Conservation (phyloP, 768 basidiomycete species). For the Termitomyces sp. region DNA sequence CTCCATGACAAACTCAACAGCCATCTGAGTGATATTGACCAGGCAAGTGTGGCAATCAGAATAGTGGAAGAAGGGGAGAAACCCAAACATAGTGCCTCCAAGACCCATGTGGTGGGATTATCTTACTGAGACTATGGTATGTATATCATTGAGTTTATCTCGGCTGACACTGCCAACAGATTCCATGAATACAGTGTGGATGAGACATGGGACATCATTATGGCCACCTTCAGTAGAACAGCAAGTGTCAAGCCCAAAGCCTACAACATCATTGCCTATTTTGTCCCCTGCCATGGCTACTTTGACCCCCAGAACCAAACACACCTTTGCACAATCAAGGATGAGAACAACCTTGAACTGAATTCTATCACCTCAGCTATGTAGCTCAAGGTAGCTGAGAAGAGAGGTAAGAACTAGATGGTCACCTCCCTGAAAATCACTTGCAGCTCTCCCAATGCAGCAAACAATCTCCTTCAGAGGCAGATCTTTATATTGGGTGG, state of each 20-base stretch:
- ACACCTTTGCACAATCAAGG: not conserved
- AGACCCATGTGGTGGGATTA: not conserved
- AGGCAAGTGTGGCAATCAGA: not conserved
- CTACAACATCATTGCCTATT: not conserved
- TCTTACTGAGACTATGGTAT: not conserved
- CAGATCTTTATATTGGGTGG: not conserved
- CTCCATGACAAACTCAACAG: too few species aligned
- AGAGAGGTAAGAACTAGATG: not conserved
- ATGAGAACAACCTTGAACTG: not conserved
- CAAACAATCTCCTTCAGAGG: not conserved
- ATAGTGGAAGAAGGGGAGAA: not conserved
- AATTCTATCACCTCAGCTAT: not conserved
- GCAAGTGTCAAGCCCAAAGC: not conserved
- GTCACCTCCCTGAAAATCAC: not conserved
- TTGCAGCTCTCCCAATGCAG: not conserved
- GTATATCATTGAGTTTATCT: not conserved
- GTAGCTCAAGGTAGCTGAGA: too few species aligned
- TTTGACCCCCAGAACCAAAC: not conserved
- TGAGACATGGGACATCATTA: not conserved
- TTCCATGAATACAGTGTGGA: not conserved
- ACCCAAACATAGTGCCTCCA: not conserved
- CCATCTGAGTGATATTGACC: not conserved
- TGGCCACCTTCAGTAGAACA: not conserved
- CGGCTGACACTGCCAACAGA: not conserved
- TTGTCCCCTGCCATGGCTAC: not conserved